phyloP scores from a whole-genome alignment of 108 stramenopile species.

The Mediolabrus comicus region DNA sequence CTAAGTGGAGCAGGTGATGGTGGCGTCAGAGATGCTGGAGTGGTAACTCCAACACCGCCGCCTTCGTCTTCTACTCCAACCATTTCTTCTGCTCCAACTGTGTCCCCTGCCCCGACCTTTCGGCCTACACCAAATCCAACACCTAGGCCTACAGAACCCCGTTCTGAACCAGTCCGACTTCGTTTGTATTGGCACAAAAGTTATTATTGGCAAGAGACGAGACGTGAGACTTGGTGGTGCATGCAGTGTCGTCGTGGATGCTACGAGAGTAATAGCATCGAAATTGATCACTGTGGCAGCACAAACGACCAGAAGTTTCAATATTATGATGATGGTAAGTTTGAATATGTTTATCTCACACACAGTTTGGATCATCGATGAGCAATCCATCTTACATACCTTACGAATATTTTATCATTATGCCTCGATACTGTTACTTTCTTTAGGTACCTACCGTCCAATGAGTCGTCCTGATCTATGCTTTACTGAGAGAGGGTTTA shows the following conservation, averaged over 20 bases:
- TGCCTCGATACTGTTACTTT: no score
- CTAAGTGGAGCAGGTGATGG: neutral
- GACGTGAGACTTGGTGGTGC: slow-evolving; percentile 52
- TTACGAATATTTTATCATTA: no score
- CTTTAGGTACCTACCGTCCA: no score
- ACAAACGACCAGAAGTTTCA: neutral
- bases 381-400: no score
- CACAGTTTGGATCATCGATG: no score
- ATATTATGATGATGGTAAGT: neutral
- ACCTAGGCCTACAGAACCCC: neutral
- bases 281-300: neutral
- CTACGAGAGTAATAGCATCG: neutral
- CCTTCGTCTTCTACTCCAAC: no score
- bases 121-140: neutral
- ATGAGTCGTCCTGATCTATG: neutral
- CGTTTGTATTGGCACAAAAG: slow-evolving; percentile 54
- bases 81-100: neutral
- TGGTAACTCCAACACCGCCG: neutral
- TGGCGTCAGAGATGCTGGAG: no score
- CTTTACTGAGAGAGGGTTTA: neutral
- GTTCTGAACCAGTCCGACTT: slow-evolving; percentile 6
- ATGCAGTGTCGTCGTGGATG: slow-evolving; percentile 25
- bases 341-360: no score
- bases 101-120: neutral
- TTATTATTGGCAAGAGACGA: slow-evolving; percentile 61